phyloP scores from a whole-genome alignment of 2,329 filamentous ascomycete species.

The Gnomoniopsis sp. region DNA sequence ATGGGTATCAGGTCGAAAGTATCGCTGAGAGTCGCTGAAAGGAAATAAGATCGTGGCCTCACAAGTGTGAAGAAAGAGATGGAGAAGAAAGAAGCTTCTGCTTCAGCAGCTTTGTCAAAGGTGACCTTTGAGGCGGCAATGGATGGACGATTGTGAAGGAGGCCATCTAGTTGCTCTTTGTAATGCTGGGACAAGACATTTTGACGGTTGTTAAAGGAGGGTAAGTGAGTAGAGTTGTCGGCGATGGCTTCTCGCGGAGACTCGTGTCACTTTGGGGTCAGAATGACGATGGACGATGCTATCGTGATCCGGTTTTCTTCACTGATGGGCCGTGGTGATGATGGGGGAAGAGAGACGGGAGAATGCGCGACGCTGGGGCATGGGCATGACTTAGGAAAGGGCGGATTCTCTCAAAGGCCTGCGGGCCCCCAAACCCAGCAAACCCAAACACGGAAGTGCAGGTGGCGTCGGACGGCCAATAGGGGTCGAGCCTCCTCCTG shows the following conservation, averaged over 20 bases:
- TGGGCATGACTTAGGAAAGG: neutral
- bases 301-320: neutral
- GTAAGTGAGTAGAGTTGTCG: neutral
- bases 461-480: neutral
- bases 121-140: conserved; percentile 19
- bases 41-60: conserved; percentile 15
- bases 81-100: conserved; percentile 25
- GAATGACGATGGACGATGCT: neutral
- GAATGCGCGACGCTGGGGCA: neutral
- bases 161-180: conserved; percentile 30
- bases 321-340: neutral
- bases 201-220: neutral
- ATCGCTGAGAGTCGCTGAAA: neutral
- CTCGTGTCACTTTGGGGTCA: neutral
- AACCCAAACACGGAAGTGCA: neutral
- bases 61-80: conserved; percentile 9
- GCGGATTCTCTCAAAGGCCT: neutral
- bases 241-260: neutral
- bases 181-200: neutral
- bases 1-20: conserved; percentile 17
- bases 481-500: neutral
- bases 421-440: no score
- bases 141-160: conserved; percentile 21
- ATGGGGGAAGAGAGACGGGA: neutral
- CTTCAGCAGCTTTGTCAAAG: conserved; percentile 7